Evolutionary conservation across 2,329 filamentous ascomycete species (phyloP).

Genomic region (Cladosporium sp.): DNA sequence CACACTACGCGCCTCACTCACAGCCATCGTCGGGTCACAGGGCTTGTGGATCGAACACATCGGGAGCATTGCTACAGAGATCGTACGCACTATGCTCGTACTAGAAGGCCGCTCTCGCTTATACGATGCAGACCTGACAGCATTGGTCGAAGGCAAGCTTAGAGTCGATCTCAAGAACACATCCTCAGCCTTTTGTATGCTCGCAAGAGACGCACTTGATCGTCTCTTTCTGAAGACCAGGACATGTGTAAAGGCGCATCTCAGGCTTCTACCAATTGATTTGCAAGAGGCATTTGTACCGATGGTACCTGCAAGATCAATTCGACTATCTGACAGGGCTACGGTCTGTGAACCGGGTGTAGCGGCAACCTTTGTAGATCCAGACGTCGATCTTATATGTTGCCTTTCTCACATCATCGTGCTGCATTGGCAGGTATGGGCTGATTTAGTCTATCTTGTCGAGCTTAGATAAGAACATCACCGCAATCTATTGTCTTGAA

Average conservation of each 20-base stretch:
- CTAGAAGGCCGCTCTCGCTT: conserved; percentile 32
- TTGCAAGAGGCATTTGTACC: conserved; percentile 48
- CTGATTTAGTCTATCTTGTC: conserved; percentile 66
- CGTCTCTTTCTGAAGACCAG: conserved; percentile 40
- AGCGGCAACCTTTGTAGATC: conserved; percentile 24
- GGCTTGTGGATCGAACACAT: conserved; percentile 45
- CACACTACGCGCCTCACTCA: conserved; percentile 37
- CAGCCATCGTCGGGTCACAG: conserved; percentile 43
- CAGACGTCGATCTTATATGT: conserved; percentile 64
- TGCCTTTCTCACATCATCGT: conserved; percentile 80
- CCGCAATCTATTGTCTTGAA: background rate
- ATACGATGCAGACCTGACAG: conserved; percentile 35
- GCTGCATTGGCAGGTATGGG: conserved; percentile 90
- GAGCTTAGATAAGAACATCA: conserved; percentile 19
- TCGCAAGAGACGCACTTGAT: conserved; percentile 37
- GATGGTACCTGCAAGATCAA: conserved; percentile 14
- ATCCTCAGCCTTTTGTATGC: conserved; percentile 33
- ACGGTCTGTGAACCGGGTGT: conserved; percentile 17
- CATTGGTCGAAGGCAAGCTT: conserved; percentile 39
- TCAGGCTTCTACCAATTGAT: conserved; percentile 43
- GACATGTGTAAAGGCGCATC: conserved; percentile 38
- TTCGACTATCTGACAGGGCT: conserved; percentile 4
- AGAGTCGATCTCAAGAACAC: conserved; percentile 36
- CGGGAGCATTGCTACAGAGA: conserved; percentile 49
- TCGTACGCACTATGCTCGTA: conserved; percentile 46